Evolutionary conservation across 148 eudicot genomes (phyloP), one percentile per base, ranked within the genome.

Genomic region (Silene conica): DNA sequence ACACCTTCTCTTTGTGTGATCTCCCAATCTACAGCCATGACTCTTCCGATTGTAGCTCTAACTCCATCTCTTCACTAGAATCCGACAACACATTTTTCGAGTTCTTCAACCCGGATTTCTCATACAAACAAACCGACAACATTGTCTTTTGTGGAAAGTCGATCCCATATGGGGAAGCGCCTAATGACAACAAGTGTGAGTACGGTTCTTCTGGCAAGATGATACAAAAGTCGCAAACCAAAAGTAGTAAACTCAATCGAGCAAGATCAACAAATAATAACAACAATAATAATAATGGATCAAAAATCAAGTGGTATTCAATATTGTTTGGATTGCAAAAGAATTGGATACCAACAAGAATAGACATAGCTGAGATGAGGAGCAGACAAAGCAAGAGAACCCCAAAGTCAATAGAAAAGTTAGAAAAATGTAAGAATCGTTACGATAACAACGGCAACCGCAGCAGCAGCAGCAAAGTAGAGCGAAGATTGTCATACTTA

Each of bases 281-380:
- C 9, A 19, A 26, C n/a, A 26, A 26, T 26, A 62, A 61, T 56
- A 38, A 38, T 43, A 55, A 22, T 15, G 19, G 26, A 38, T 72
- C 81, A 2, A 79, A 69, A 41, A 28, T 26, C 34, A 79, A 74
- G 46, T 79, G 77, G 81, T 61, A 45, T 19, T 60, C 64, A 1
- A 23, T 79, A 3, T 56, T 74, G 70, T 78, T 73, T 68, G 81
- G 81, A 22, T 61, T 73, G 38, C 81, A 78, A 8, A 67, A n/a
- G 6, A 48, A 46, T 73, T 59, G 73, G 0, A 58, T 61, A 6
- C 77, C 81, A 22, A 73, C 59, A 31, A 67, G 43, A 2, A 61
- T 68, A 34, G 54, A 78, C 4, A 28, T 78, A 38, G 73, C 45
- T 70, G 82, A 79, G 75, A 74, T 79, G 60, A 79, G 67, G 77